Evolutionary conservation across 768 basidiomycete genomes (phyloP), one percentile per base, ranked within the genome.

Genomic region (Tubosaeta sp.): DNA sequence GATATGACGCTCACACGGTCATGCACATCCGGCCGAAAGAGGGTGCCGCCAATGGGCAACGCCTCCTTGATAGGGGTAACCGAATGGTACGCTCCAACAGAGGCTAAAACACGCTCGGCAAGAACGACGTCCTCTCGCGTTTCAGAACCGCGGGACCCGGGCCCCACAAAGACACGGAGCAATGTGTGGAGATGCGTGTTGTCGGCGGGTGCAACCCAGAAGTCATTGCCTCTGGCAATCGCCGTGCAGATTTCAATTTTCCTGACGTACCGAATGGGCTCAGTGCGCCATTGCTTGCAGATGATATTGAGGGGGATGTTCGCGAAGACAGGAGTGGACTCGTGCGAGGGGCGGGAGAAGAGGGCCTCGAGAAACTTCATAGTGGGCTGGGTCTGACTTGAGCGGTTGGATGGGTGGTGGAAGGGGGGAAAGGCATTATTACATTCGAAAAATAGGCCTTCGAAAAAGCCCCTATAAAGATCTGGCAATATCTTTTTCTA

Each of bases 91-190:
- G 31, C 35, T 13, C 53, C 56, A 9, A 10, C 36, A 0, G 49
- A 39, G 4, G 60, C 59, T 16, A 62, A 51, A 7, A 61, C 49
- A 2, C 60, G 52, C 40, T 61, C 57, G 6, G 62, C 30, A 5
- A 62, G 46, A 1, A 62, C 13, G 0, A 40, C 41, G 2, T 56
- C 51, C 9, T 44, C 46, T 0, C 30, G 31, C 0, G 12, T 1
- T 5, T 34, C 10, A 4, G 30, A 6, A 2, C 6, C 27, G 8
- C 9, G 13, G 1, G 10, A 7, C 2, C 11, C 12, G n/a, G 56
- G 36, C 1, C 1, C 36, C 22, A 58, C 3, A 8, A 7, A 38
- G 6, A 51, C 46, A 4, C 51, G 53, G 10, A 62, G n/a, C 1
- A 62, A 24, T 1, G 56, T 49, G 7, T 62, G 51, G 9, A 29